These are phyloP conservation scores for Colletotrichum agaves DNA, from an alignment of 2,329 filamentous ascomycete species.

Conservation along the genomic window DNA sequence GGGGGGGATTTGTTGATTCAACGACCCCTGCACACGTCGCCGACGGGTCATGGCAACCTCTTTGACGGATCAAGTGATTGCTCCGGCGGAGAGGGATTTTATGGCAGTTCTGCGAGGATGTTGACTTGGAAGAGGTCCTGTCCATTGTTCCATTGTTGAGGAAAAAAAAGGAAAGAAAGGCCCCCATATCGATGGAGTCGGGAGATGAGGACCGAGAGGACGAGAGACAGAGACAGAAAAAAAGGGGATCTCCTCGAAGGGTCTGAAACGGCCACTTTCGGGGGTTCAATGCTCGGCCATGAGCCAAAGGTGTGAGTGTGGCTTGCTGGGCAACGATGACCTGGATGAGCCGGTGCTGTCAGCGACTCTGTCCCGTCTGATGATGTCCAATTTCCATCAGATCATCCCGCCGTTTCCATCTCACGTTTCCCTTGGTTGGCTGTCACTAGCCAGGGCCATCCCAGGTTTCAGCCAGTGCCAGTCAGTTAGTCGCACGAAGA, in stretches of 20 bases:
- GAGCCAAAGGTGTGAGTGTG: constrained; percentile 17
- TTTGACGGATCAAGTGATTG: too few species aligned
- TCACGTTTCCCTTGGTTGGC: constrained; percentile 7
- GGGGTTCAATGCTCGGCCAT: constrained; percentile 28
- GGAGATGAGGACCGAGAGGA: neutral
- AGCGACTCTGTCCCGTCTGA: constrained; percentile 17
- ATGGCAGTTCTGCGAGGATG: constrained; percentile 7
- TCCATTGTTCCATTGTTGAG: neutral
- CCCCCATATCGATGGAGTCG: constrained; percentile 1
- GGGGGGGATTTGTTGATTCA: constrained; percentile 5
- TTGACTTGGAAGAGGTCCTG: constrained; percentile 4
- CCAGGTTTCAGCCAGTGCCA: neutral
- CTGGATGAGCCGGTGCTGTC: neutral
- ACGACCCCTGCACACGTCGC: neutral
- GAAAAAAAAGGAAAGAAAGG: neutral
- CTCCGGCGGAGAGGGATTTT: constrained; percentile 12
- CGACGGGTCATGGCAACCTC: too few species aligned
- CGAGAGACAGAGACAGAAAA: neutral
- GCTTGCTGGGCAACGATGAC: constrained; percentile 5
- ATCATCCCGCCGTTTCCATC: constrained; percentile 35
- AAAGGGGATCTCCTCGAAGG: constrained; percentile 35
- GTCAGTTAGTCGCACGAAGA: constrained; percentile 1
- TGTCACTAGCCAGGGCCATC: constrained; percentile 2
- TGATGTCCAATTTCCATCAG: constrained; percentile 20
- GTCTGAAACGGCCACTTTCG: constrained; percentile 32